Conservation (phyloP, 768 basidiomycete genomes). For the Termitomyces sp. region DNA sequence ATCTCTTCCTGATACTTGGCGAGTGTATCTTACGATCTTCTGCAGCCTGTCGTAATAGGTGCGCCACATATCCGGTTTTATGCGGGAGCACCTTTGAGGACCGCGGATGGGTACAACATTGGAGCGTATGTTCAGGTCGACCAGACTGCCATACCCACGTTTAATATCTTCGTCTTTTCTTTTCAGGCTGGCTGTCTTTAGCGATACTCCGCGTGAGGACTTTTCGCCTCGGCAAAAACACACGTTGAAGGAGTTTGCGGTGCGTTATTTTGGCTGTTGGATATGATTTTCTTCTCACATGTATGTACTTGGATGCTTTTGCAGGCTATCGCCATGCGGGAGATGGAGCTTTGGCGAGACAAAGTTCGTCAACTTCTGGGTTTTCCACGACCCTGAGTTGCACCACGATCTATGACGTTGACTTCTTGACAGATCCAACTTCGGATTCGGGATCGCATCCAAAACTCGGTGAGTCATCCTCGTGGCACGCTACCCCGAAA, state of each 20-base stretch:
- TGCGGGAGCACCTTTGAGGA: slow-evolving; percentile 86
- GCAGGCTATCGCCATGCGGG: slow-evolving; percentile 83
- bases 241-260: slow-evolving; percentile 91
- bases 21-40: background rate
- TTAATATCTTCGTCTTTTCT: background rate
- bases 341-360: slow-evolving; percentile 94
- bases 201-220: slow-evolving; percentile 75
- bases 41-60: slow-evolving; percentile 65
- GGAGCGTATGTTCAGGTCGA: slow-evolving; percentile 51
- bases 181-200: slow-evolving; percentile 71
- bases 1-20: background rate
- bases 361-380: slow-evolving; percentile 44
- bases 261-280: slow-evolving; percentile 23
- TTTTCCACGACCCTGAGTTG: background rate
- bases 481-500: background rate
- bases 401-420: background rate
- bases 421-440: slow-evolving; percentile 63
- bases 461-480: slow-evolving; percentile 61
- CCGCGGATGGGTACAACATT: slow-evolving; percentile 86
- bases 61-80: slow-evolving; percentile 77
- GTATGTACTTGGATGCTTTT: background rate
- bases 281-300: background rate
- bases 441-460: slow-evolving; percentile 85
- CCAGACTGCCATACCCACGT: background rate
- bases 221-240: slow-evolving; percentile 87